Evolutionary conservation across 1,284 basidiomycete genomes (phyloP), one percentile per base, ranked within the genome.

Genomic region (Sporisorium graminicola): DNA sequence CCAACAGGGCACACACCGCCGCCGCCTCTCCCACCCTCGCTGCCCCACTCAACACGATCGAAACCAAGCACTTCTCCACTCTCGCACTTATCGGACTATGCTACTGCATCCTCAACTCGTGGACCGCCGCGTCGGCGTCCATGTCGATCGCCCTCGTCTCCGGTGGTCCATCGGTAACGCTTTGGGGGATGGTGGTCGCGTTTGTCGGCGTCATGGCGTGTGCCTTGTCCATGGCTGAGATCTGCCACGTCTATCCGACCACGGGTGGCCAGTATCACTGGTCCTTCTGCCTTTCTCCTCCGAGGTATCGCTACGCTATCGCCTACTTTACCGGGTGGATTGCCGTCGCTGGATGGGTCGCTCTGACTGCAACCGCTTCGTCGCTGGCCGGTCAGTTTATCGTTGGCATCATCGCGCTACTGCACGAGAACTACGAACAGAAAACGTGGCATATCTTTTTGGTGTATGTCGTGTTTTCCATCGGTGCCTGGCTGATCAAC

Each of bases 201-300:
- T 80, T 82, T 47, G 58, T 83, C 26, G 85, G 86, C 5, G 84
- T 85, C 40, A 71, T 87, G 53, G 63, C 78, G 24, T 84, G 85
- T 69, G 86, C 86, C 0, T 73, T 82, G 0, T 79, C 74, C 50
- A 78, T 87, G 76, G 86, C 86, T 12, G 86, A 86, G 58, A 84
- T 86, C 40, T 81, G 72, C 53, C 51, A 77, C 27, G 69, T 80
- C 13, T 77, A 65, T 7, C 81, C 80, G 0, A 78, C 79, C 3
- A 65, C 86, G 0, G 86, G 86, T 1, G 87, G 87, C 4, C 87
- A 87, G 54, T 87, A 87, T 57, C 86, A 87, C 64, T 87, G 86
- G 85, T 59, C 81, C 5, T 85, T 80, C 24, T 72, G 82, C 18
- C 78, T 87, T 1, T 58, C 85, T 5, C 84, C 86, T 12, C 65